Evolutionary conservation across 768 basidiomycete species (phyloP).

Genomic region (Boletus sp.): DNA sequence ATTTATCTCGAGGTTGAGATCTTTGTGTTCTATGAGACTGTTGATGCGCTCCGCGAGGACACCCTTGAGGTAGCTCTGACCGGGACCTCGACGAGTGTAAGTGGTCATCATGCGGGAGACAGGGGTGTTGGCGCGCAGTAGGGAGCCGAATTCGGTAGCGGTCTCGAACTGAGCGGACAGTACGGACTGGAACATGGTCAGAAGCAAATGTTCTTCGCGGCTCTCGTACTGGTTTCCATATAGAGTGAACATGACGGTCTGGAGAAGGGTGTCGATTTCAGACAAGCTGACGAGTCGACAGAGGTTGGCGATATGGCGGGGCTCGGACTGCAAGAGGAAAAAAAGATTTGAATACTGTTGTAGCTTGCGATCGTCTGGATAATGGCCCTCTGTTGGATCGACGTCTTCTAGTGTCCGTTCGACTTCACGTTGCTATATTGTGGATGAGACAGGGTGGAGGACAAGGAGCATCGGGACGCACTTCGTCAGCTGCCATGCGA

Average conservation of each 20-base stretch:
- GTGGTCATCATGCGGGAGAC: constrained; percentile 99
- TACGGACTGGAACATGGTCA: constrained; percentile 99
- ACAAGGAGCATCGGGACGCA: constrained; percentile 36
- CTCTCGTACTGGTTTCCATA: constrained; percentile 99
- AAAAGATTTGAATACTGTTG: constrained; percentile 99
- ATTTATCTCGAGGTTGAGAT: constrained; percentile 98
- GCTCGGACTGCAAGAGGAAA: constrained; percentile 97
- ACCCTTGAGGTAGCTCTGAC: constrained; percentile 97
- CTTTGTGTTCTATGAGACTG: constrained; percentile 98
- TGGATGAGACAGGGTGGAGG: constrained; percentile 5
- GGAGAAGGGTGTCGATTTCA: constrained; percentile 98
- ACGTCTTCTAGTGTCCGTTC: constrained; percentile 95
- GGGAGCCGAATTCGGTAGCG: constrained; percentile 97
- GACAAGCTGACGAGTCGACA: constrained; percentile 94
- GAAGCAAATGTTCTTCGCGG: constrained; percentile 93
- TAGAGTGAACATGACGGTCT: constrained; percentile 99
- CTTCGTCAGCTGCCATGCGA: constrained; percentile 95
- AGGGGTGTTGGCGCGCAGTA: constrained; percentile 97
- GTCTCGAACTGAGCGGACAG: constrained; percentile 99
- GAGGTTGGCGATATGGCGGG: constrained; percentile 92
- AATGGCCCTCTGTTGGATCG: constrained; percentile 88
- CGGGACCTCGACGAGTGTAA: constrained; percentile 97
- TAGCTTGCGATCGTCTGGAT: constrained; percentile 90
- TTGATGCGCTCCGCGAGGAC: constrained; percentile 98
- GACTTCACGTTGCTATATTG: constrained; percentile 83